Evolutionary conservation across 495 filamentous ascomycete genomes (phyloP), one percentile per base, ranked within the genome.

Genomic region (Hyaloscypha variabilis): DNA sequence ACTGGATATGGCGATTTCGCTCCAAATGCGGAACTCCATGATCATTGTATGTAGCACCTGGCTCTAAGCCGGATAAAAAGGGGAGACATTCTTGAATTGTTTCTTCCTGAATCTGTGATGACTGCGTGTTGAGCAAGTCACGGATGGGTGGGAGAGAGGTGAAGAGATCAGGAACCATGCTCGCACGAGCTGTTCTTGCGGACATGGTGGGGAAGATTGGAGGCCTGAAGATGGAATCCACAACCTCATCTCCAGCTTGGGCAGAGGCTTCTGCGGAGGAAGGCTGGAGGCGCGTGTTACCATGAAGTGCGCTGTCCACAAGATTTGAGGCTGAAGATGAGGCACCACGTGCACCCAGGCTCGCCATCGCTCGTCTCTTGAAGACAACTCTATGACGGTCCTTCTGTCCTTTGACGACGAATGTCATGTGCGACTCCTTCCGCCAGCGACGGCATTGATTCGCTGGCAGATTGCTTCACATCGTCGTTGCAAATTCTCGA

Each of bases 1-100:
- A 99, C n/a, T 65, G 76, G 66, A 90, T 80, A 79, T 99, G 95
- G 42, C 81, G 77, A 63, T 86, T 80, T 11, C 90, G 87, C 58
- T 86, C 79, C 42, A 99, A 84, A 23, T 79, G 78, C 3, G 93
- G 91, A 24, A 97, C 80, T n/a, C 91, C 91, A 72, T 86, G 74
- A 61, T 73, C 71, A 75, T 92, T 94, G 78, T 84, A 83, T 26
- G 29, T 14, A 19, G 65, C 14, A 3, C n/a, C 42, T 30, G 64
- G 55, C 30, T 81, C 62, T 10, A 78, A 75, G 29, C 78, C 78
- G 21, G 82, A 74, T 39, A 97, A 80, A 69, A 88, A 90, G 1
- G 90, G 88, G 13, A 94, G 78, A 68, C 93, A 93, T 64, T 82
- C 83, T 6, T 83, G 72, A 29, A 90, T 77, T 0, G 89, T 92